Evolutionary conservation across 352 stramenopile genomes (phyloP).

Genomic region (Globisporangium emineosum): DNA sequence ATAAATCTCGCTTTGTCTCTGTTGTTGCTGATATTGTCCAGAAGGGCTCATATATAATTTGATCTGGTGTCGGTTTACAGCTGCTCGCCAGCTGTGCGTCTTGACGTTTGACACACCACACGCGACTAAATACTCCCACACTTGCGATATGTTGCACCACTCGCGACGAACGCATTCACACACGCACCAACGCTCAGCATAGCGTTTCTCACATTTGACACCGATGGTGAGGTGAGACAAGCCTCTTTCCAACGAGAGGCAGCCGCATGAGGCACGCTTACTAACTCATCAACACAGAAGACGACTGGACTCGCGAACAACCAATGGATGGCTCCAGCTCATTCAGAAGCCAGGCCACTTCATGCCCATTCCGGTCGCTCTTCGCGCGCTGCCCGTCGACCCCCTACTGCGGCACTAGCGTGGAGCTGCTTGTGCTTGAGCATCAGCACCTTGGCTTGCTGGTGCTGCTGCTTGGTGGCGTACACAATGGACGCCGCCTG

Average conservation of each 20-base stretch:
- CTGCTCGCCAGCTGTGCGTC: slow-evolving; percentile 1
- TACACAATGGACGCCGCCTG: slow-evolving; percentile 15
- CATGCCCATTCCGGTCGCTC: slow-evolving; percentile 16
- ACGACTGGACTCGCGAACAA: not conserved
- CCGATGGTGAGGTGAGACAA: not conserved
- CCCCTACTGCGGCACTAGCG: not conserved
- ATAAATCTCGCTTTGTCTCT: not conserved
- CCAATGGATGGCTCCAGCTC: not conserved
- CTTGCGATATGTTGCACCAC: slow-evolving; percentile 1
- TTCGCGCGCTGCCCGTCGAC: not conserved
- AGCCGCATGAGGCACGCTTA: not conserved
- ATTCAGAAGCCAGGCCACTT: too few relatives aligned
- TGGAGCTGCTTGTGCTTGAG: slow-evolving; percentile 7
- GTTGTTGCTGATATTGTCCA: slow-evolving; percentile 2
- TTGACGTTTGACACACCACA: not conserved
- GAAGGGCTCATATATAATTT: slow-evolving; percentile 10
- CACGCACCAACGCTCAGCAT: slow-evolving; percentile 6
- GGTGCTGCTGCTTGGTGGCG: slow-evolving; percentile 8
- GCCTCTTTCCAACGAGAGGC: slow-evolving; percentile 14
- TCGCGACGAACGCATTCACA: slow-evolving; percentile 7
- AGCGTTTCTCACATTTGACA: not conserved
- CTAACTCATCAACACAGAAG: not conserved
- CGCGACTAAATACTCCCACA: slow-evolving; percentile 1
- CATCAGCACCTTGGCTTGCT: not conserved
- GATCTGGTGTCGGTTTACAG: slow-evolving; percentile 2